Evolutionary conservation across 495 filamentous ascomycete species (phyloP), one percentile per base, ranked within the genome.

Genomic region (Penicillium nucicola): DNA sequence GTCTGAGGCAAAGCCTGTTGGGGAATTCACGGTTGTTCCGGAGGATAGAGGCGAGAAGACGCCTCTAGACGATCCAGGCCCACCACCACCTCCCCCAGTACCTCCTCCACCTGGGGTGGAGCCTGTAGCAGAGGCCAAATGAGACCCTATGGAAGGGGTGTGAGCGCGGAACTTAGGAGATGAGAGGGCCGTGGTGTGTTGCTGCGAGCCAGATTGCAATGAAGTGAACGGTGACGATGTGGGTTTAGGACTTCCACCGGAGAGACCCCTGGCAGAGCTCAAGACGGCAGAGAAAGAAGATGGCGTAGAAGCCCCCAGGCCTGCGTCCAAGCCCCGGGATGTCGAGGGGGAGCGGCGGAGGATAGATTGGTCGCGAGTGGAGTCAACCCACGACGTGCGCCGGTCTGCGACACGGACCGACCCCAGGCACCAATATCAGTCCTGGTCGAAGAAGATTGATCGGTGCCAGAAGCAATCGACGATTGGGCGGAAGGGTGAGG

Each of bases 41-140:
- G 81, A 80, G 34, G 83, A 72, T 36, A 84, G 76, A 57, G 84
- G 84, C 68, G 84, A 85, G 60, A 82, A 84, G 52, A 75, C 77
- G 45, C 77, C 74, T 71, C 82, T 77, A 42, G 80, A 74, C 63
- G 71, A 70, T 64, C 70, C 70, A 53, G 72, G 71, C 62, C 72
- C 74, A 63, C 74, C 74, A 69, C 77, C 67, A 58, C 80, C 83
- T 77, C 82, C 81, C 64, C 82, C 81, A 62, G 77, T 75, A 56
- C 77, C 75, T 74, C 76, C 79, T 71, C 77, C 78, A 72, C 76
- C 80, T 65, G 78, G 72, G 65, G 79, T 67, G 70, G 81, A 82
- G 45, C 67, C 57, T 61, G 71, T 60, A 62, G 65, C 50, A 69
- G 83, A 83, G 58, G 80, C 74, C 71, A 83, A 74, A 61, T 81